These are phyloP conservation scores for Vitis hybrid DNA, from an alignment of 177 flowering plant genomes.

Conservation along the genomic window DNA sequence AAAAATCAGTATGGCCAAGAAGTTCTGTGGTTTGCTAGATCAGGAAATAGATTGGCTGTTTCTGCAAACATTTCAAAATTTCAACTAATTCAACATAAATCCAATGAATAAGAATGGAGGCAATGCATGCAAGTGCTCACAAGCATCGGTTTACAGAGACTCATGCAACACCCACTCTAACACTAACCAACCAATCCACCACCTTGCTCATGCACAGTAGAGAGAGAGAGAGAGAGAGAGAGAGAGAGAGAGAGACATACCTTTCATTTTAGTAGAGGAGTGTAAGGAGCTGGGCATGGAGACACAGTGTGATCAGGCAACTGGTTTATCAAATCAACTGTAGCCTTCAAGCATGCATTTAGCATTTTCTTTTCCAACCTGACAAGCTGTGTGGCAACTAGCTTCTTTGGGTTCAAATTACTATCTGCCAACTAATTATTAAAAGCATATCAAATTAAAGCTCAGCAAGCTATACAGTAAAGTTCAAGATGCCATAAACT, in stretches of 20 bases:
- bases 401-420: conserved; percentile 63
- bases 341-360: conserved; percentile 64
- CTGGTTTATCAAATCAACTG: conserved; percentile 61
- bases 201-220: not conserved
- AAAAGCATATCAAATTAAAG: conserved; percentile 1
- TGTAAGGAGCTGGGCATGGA: conserved; percentile 98
- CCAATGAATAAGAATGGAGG: not conserved
- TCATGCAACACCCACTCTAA: too few relatives aligned
- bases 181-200: too few relatives aligned
- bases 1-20: conserved; percentile 5
- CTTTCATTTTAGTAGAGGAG: conserved; percentile 67
- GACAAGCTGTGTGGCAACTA: conserved; percentile 93
- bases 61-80: conserved; percentile 13
- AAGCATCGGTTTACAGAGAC: too few relatives aligned
- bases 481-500: not conserved
- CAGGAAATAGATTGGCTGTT: not conserved
- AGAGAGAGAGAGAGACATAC: conserved; percentile 24
- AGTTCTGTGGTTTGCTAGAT: conserved; percentile 5
- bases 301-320: conserved; percentile 77
- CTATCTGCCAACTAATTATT: conserved; percentile 61
- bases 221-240: conserved; percentile 22
- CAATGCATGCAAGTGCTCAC: not conserved
- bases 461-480: conserved; percentile 3
- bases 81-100: not conserved
- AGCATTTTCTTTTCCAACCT: conserved; percentile 89